Evolutionary conservation across 225 moss, liverwort and hornwort species (phyloP).

Genomic region (Pseudisothecium myosuroides): DNA sequence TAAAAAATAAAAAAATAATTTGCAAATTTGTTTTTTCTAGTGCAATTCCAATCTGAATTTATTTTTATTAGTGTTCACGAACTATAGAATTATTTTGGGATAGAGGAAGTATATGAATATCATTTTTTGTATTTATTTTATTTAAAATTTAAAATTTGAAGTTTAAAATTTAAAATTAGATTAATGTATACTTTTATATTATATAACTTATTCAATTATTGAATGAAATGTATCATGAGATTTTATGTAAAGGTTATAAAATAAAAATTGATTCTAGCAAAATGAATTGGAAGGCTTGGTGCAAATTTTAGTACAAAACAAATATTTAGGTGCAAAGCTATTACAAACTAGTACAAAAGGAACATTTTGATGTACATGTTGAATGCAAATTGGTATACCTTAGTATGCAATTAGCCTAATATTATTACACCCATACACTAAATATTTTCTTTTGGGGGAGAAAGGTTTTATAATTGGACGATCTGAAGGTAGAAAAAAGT

Average conservation of each 20-base stretch:
- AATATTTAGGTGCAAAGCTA: too few species aligned
- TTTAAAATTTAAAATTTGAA: background rate
- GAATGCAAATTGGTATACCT: background rate
- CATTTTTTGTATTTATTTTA: background rate
- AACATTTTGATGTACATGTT: background rate
- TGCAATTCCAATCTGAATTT: background rate
- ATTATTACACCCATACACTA: background rate
- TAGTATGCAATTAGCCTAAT: background rate
- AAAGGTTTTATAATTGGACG: too few species aligned
- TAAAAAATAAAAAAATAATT: too few species aligned
- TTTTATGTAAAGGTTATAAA: background rate
- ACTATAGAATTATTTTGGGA: accelerated
- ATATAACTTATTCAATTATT: background rate
- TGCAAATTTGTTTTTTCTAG: too few species aligned
- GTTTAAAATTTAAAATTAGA: background rate
- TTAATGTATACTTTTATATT: background rate
- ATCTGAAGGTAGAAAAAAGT: too few species aligned
- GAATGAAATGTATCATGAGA: background rate
- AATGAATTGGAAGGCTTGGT: too few species aligned
- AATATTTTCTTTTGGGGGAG: background rate
- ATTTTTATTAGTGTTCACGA: background rate
- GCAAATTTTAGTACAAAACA: too few species aligned
- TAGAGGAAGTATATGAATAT: background rate
- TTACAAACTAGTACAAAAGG: too few species aligned
- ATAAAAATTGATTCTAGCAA: background rate